Conservation (phyloP, 2,329 filamentous ascomycete genomes). For the Cephalotrichum gorgonifer region DNA sequence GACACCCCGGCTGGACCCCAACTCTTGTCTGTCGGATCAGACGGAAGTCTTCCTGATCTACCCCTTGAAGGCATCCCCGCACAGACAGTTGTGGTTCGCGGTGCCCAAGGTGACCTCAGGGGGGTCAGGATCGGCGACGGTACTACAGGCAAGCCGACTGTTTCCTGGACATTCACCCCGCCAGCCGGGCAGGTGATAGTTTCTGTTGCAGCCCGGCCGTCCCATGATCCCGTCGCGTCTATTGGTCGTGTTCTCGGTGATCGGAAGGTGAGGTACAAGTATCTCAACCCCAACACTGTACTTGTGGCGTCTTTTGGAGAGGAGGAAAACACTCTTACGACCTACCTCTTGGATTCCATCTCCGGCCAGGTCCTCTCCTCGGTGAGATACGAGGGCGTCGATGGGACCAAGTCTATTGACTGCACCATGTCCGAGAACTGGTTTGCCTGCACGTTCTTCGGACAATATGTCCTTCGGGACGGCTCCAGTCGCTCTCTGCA, state of each 20-base stretch:
- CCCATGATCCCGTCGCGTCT: conserved; percentile 81
- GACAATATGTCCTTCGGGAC: conserved; percentile 46
- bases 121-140: conserved; percentile 42
- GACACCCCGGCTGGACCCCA: conserved; percentile 40
- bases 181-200: conserved; percentile 57
- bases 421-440: conserved; percentile 88
- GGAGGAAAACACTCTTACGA: conserved; percentile 46
- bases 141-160: conserved; percentile 29
- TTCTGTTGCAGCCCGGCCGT: conserved; percentile 54
- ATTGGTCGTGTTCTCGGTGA: conserved; percentile 91
- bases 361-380: conserved; percentile 73
- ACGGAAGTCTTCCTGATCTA: conserved; percentile 37
- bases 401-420: conserved; percentile 61
- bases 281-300: conserved; percentile 78
- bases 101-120: conserved; percentile 36
- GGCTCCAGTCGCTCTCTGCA: conserved; percentile 48
- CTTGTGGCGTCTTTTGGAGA: conserved; percentile 62
- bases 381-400: conserved; percentile 60
- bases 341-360: conserved; percentile 77
- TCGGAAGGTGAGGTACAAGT: conserved; percentile 93
- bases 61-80: conserved; percentile 35
- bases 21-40: conserved; percentile 40
- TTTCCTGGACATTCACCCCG: conserved; percentile 66
- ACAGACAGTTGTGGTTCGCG: conserved; percentile 44
- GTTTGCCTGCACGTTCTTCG: conserved; percentile 78